These are phyloP conservation scores for Kregervanrija fluxuum DNA, from an alignment of 805 yeast genomes.

Conservation along the genomic window DNA sequence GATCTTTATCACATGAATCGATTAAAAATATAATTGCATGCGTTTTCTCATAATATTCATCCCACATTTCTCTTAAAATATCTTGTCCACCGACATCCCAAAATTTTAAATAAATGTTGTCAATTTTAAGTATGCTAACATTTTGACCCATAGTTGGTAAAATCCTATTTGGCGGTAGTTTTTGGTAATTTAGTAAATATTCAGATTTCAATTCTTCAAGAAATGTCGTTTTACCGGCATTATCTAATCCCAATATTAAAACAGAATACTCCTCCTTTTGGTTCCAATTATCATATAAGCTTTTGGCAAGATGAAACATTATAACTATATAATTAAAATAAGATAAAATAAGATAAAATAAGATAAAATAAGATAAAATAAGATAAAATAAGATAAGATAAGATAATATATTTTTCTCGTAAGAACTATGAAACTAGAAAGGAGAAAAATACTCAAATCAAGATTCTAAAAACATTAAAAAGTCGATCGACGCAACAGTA, in stretches of 20 bases:
- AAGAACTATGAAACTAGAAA: not conserved
- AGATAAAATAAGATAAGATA: not conserved
- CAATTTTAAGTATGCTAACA: slow-evolving; percentile 40
- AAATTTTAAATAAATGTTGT: slow-evolving; percentile 51
- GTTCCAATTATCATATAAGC: slow-evolving; percentile 52
- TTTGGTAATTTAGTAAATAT: slow-evolving; percentile 40
- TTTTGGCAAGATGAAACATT: slow-evolving; percentile 66
- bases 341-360: not conserved
- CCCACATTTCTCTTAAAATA: slow-evolving; percentile 79
- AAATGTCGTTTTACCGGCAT: slow-evolving; percentile 91
- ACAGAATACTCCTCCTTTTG: slow-evolving; percentile 65
- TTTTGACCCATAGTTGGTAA: slow-evolving; percentile 96
- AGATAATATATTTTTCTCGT: not conserved
- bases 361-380: not conserved
- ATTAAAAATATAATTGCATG: slow-evolving; percentile 91
- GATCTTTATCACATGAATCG: slow-evolving; percentile 78
- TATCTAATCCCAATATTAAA: slow-evolving; percentile 82
- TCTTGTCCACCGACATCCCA: slow-evolving; percentile 98
- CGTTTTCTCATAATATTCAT: slow-evolving; percentile 73
- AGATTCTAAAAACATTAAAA: not conserved
- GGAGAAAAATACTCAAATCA: not conserved
- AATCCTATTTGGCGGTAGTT: slow-evolving; percentile 51
- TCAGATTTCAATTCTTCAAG: slow-evolving; percentile 57
- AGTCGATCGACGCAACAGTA: too few relatives aligned
- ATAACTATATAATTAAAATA: not conserved